Conservation (phyloP, 495 filamentous ascomycete species). For the Tuber umbilicatum region DNA sequence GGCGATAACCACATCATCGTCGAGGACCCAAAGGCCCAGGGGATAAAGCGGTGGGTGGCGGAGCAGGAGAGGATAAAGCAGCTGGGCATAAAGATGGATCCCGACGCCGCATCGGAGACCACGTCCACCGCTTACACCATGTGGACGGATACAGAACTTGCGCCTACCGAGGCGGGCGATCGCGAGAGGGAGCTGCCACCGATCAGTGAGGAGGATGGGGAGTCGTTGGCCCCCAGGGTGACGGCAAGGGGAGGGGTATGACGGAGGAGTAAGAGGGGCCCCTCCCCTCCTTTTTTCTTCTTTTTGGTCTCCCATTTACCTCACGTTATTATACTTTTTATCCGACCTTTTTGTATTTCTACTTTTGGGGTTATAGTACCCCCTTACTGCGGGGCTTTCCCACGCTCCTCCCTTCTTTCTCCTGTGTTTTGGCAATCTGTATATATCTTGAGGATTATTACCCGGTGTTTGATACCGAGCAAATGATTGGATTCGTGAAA, state of each 20-base stretch:
- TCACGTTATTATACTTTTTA: neutral
- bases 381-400: neutral
- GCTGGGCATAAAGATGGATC: conserved; percentile 14
- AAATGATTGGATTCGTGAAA: neutral
- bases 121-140: conserved; percentile 28
- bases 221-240: neutral
- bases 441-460: neutral
- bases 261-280: neutral
- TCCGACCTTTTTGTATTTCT: neutral
- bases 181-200: neutral
- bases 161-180: conserved; percentile 22
- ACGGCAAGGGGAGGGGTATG: neutral
- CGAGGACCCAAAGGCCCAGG: conserved; percentile 15
- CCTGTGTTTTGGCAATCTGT: neutral
- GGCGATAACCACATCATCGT: conserved; percentile 4
- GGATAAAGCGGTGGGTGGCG: conserved; percentile 28
- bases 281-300: neutral
- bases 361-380: neutral
- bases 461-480: neutral
- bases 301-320: neutral
- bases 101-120: conserved; percentile 21
- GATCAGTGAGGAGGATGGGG: neutral
- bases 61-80: conserved; percentile 30
- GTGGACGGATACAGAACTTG: conserved; percentile 32
- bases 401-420: neutral